These are phyloP conservation scores for Euptelea pleiosperma DNA, from an alignment of 164 flowering plant species.

Conservation along the genomic window DNA sequence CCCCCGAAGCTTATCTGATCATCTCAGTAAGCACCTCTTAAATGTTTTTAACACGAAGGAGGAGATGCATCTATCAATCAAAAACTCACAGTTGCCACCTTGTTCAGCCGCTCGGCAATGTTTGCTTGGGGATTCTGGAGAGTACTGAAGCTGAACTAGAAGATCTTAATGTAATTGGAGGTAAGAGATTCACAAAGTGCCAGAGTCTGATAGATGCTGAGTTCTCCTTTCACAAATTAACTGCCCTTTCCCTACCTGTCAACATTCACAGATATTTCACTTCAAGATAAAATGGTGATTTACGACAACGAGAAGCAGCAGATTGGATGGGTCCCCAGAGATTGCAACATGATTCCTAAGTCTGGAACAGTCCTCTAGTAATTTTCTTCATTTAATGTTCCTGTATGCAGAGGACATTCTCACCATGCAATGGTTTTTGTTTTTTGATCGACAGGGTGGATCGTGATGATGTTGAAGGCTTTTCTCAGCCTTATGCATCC, in stretches of 20 bases:
- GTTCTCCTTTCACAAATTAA: neutral
- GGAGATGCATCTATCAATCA: too few species aligned
- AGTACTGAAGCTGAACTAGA: conserved; percentile 57
- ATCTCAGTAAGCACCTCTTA: conserved; percentile 48
- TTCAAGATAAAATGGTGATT: conserved; percentile 69
- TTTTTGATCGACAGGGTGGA: conserved; percentile 52
- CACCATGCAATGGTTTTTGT: conserved; percentile 26
- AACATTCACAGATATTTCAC: conserved; percentile 47
- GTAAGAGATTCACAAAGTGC: conserved; percentile 28
- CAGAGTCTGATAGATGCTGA: neutral
- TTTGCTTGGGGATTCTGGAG: conserved; percentile 80
- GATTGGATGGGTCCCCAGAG: conserved; percentile 70
- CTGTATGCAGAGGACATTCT: conserved; percentile 29
- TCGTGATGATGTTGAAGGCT: conserved; percentile 25
- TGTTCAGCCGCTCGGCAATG: conserved; percentile 64
- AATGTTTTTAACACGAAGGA: too few species aligned
- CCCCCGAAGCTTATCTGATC: conserved; percentile 78
- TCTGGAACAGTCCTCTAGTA: conserved; percentile 41
- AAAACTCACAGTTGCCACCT: neutral
- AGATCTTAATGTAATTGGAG: conserved; percentile 66
- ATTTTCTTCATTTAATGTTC: conserved; percentile 25
- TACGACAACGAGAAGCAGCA: conserved; percentile 71
- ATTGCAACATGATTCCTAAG: conserved; percentile 73
- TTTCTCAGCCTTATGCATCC: conserved; percentile 29
- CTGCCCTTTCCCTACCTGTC: neutral